Percentiles rank a stretch among this genome's conserved stretches.
phyloP scores from a whole-genome alignment of 2,329 filamentous ascomycete species.

The Paecilomyces fulvus region DNA sequence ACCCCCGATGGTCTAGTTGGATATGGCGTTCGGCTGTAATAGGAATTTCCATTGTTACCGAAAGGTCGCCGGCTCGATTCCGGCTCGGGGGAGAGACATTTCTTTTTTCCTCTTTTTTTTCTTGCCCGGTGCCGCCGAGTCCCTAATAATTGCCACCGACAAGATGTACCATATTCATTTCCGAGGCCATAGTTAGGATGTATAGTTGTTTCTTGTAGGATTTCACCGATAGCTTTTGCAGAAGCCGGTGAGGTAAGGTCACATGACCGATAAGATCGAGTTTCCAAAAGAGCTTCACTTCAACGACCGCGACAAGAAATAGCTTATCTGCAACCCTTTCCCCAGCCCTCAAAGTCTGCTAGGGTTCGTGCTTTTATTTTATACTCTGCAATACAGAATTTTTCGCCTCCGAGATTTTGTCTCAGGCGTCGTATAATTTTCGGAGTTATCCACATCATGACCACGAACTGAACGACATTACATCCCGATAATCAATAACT shows the following conservation, averaged over 20 bases:
- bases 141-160: not conserved
- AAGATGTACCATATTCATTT: too few species aligned
- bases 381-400: not conserved
- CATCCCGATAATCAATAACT: not conserved
- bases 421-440: too few species aligned
- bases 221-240: too few species aligned
- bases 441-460: not conserved
- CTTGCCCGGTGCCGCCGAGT: not conserved
- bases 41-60: not conserved
- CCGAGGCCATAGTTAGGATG: too few species aligned
- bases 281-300: not conserved
- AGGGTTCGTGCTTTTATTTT: not conserved
- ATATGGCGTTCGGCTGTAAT: not conserved
- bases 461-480: not conserved
- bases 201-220: too few species aligned
- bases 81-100: not conserved
- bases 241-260: not conserved
- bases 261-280: not conserved
- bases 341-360: not conserved
- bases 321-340: not conserved
- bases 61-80: not conserved
- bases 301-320: not conserved
- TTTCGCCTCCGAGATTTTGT: too few species aligned
- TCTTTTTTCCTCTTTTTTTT: not conserved
- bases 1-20: not conserved